phyloP scores from a whole-genome alignment of 108 stramenopile species.

The Skeletonema marinoi region DNA sequence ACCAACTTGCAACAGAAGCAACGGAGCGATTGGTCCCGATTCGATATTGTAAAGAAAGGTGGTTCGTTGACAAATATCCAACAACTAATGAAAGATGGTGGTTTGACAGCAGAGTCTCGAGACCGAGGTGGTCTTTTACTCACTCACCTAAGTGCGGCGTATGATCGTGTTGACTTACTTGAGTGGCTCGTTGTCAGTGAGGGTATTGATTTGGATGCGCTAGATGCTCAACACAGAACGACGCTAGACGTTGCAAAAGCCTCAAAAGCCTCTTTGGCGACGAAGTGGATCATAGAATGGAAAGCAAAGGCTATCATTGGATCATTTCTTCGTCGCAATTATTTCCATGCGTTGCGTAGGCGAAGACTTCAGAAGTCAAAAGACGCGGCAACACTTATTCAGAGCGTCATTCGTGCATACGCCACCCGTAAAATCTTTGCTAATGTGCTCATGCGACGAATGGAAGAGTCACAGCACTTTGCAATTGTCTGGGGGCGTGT shows the following conservation, averaged over 20 bases:
- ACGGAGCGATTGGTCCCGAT: slow-evolving; percentile 3
- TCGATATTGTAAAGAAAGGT: slow-evolving; percentile 15
- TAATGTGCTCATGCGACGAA: background rate
- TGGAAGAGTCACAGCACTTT: slow-evolving; percentile 21
- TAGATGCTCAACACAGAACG: background rate
- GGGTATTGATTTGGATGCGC: slow-evolving; percentile 2
- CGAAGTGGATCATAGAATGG: slow-evolving; percentile 2
- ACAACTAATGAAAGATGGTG: background rate
- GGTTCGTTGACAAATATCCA: background rate
- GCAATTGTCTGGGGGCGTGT: background rate
- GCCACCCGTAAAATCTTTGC: slow-evolving; percentile 4
- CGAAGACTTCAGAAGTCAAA: background rate
- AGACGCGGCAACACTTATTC: background rate
- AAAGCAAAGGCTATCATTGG: background rate
- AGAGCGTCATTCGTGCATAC: slow-evolving; percentile 6
- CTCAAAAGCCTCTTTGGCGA: background rate
- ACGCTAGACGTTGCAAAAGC: slow-evolving; percentile 7
- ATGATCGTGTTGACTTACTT: slow-evolving; percentile 12
- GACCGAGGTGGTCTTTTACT: slow-evolving; percentile 14
- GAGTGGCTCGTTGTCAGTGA: slow-evolving; percentile 10
- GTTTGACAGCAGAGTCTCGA: background rate
- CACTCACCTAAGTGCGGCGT: slow-evolving; percentile 7
- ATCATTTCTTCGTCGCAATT: background rate
- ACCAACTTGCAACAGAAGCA: slow-evolving; percentile 6
- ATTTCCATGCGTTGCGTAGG: background rate